These are phyloP conservation scores for Boechera stricta DNA, from an alignment of 345 rosid species.

Conservation along the genomic window DNA sequence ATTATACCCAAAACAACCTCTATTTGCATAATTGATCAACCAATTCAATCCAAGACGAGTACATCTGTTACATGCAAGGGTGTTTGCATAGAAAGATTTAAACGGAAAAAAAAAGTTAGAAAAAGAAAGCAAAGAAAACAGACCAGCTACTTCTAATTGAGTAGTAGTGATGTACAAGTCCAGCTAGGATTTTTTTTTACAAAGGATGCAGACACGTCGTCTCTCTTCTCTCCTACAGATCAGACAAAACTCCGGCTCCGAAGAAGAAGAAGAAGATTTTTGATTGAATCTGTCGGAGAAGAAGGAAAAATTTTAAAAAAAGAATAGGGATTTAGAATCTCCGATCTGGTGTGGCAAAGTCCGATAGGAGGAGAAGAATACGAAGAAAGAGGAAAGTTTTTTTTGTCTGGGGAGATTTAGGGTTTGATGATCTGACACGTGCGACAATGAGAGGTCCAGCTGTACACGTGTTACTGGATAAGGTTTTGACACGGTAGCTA, in stretches of 20 bases:
- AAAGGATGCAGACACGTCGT: conserved; percentile 41
- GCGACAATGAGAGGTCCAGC: conserved; percentile 64
- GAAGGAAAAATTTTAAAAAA: not conserved
- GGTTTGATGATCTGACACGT: conserved; percentile 76
- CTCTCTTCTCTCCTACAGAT: conserved; percentile 37
- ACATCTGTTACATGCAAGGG: conserved; percentile 23
- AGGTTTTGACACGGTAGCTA: conserved; percentile 52
- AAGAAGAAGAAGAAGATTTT: not conserved
- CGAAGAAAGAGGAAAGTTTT: conserved; percentile 42
- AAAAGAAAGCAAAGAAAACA: conserved; percentile 26
- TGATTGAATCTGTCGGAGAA: conserved; percentile 30
- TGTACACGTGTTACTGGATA: conserved; percentile 66
- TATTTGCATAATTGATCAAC: not conserved
- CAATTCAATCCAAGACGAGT: not conserved
- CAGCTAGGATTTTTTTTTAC: conserved; percentile 50
- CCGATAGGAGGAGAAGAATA: conserved; percentile 49
- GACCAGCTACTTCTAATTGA: conserved; percentile 41
- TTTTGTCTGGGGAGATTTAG: conserved; percentile 47
- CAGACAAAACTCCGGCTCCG: conserved; percentile 49
- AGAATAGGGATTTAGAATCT: conserved; percentile 21
- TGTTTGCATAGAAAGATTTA: not conserved
- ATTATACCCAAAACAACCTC: not conserved
- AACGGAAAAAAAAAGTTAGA: not conserved
- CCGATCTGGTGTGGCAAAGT: conserved; percentile 57
- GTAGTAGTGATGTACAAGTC: conserved; percentile 60